Evolutionary conservation across 116 monocot species (phyloP).

Genomic region (Cymodocea nodosa): DNA sequence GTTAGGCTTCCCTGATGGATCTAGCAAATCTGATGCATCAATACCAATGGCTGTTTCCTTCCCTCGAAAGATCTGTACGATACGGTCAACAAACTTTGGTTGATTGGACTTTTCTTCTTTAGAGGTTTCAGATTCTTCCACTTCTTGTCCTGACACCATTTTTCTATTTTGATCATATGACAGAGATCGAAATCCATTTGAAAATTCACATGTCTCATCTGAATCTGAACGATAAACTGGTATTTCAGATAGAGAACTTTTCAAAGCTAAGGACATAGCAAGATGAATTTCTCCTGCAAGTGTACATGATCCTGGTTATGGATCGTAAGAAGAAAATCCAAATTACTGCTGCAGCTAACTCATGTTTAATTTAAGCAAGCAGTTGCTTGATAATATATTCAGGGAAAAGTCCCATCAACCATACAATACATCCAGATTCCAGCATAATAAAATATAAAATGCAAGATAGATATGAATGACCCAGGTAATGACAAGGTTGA

Average conservation of each 20-base stretch:
- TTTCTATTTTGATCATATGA: constrained; percentile 23
- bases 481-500: too few relatives aligned
- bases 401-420: too few relatives aligned
- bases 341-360: background rate
- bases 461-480: too few relatives aligned
- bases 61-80: constrained; percentile 36
- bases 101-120: constrained; percentile 36
- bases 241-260: constrained; percentile 19
- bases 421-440: too few relatives aligned
- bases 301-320: background rate
- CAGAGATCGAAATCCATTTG: background rate
- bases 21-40: constrained; percentile 15
- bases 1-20: constrained; percentile 14
- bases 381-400: too few relatives aligned
- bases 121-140: constrained; percentile 26
- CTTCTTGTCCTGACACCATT: constrained; percentile 11
- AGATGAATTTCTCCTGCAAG: constrained; percentile 82
- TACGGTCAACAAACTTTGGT: constrained; percentile 34
- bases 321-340: background rate
- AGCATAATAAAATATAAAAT: too few relatives aligned
- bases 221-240: constrained; percentile 23
- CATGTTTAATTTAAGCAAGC: background rate
- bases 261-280: constrained; percentile 49
- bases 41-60: constrained; percentile 19
- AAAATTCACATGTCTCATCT: constrained; percentile 39